phyloP scores from a whole-genome alignment of 78 protist species.

The Protostelium mycophagum region DNA sequence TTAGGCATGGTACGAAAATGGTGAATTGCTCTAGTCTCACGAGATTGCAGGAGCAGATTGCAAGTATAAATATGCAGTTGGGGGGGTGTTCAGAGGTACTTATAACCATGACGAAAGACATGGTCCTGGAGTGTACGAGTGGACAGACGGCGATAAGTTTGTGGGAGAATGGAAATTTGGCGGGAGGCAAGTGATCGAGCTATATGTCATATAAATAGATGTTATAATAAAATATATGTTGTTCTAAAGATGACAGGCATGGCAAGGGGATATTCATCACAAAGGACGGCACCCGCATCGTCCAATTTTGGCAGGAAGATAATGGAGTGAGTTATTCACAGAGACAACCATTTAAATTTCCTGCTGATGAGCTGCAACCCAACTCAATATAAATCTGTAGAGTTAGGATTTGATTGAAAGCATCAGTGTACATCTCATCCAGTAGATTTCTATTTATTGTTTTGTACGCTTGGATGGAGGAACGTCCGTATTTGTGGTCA shows the following conservation, averaged over 20 bases:
- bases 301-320: neutral
- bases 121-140: neutral
- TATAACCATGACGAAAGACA: neutral
- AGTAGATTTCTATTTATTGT: too few species aligned
- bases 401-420: too few species aligned
- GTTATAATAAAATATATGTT: too few species aligned
- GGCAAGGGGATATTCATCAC: neutral
- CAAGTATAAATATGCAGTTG: neutral
- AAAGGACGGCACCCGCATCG: neutral
- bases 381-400: too few species aligned
- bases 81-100: neutral
- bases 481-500: too few species aligned
- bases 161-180: neutral
- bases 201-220: neutral
- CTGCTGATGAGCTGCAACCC: neutral
- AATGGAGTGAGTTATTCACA: neutral
- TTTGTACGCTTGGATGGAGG: too few species aligned
- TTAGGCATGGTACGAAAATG: neutral
- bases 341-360: neutral
- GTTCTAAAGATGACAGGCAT: too few species aligned
- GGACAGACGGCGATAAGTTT: neutral
- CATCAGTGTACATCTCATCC: too few species aligned
- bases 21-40: too few species aligned
- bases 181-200: neutral
- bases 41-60: too few species aligned